These are phyloP conservation scores for Termitomyces eurrhizus DNA, from an alignment of 768 basidiomycete species.

Conservation along the genomic window DNA sequence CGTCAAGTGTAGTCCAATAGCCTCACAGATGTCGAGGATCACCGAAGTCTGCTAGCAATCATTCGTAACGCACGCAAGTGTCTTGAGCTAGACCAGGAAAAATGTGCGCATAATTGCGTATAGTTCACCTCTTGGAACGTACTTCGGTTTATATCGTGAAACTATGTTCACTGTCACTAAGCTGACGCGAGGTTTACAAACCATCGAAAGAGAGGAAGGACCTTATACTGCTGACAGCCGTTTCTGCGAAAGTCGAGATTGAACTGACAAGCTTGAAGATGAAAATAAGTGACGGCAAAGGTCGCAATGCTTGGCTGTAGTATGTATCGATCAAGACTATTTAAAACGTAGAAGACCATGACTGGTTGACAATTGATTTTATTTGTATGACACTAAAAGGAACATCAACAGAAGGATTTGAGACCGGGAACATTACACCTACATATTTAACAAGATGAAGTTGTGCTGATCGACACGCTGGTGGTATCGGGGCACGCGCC, in stretches of 20 bases:
- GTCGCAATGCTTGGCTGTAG: too few species aligned
- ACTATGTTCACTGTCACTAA: too few species aligned
- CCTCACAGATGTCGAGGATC: background rate
- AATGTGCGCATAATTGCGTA: background rate
- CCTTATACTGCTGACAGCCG: background rate
- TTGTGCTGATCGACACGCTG: background rate
- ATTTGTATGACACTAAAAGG: background rate
- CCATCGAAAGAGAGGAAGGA: background rate
- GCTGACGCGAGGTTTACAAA: background rate
- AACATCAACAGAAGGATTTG: background rate
- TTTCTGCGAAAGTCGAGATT: background rate
- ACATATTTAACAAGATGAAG: background rate
- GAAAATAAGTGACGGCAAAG: too few species aligned
- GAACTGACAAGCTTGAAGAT: background rate
- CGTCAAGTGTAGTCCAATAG: background rate
- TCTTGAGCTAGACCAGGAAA: background rate
- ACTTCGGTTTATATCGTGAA: background rate
- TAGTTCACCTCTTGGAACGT: background rate
- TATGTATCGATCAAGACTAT: too few species aligned
- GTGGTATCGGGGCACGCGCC: constrained; percentile 10
- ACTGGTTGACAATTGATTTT: background rate
- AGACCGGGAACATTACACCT: background rate
- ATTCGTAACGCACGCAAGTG: background rate
- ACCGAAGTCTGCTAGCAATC: background rate
- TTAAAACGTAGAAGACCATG: background rate